phyloP scores from a whole-genome alignment of 1,139 yeast genomes.

The Taphrina communis region DNA sequence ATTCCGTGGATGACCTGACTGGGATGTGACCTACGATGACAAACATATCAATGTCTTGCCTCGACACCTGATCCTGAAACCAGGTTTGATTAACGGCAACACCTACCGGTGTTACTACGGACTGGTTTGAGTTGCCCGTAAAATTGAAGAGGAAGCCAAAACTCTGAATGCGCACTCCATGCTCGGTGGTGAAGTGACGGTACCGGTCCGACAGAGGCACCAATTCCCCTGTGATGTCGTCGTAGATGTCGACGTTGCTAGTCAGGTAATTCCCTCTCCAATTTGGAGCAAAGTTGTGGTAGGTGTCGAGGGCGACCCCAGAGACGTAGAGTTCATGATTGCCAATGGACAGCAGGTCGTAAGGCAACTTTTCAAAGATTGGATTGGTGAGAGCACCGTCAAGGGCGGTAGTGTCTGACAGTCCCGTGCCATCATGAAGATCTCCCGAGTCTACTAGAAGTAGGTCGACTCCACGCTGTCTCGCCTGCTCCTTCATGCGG shows the following conservation, averaged over 20 bases:
- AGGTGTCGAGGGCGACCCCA: slow-evolving; percentile 71
- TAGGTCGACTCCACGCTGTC: slow-evolving; percentile 62
- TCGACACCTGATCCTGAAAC: slow-evolving; percentile 63
- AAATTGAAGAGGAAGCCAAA: slow-evolving; percentile 85
- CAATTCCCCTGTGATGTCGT: slow-evolving; percentile 56
- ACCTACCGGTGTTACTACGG: slow-evolving; percentile 68
- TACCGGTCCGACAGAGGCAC: slow-evolving; percentile 72
- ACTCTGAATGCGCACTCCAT: slow-evolving; percentile 63
- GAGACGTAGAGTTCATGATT: slow-evolving; percentile 88
- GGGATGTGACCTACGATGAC: slow-evolving; percentile 84
- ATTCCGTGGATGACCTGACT: slow-evolving; percentile 66
- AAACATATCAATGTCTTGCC: slow-evolving; percentile 60
- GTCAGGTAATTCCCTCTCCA: slow-evolving; percentile 73
- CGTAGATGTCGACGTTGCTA: slow-evolving; percentile 75
- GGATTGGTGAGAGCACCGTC: slow-evolving; percentile 42
- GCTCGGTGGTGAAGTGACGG: slow-evolving; percentile 67
- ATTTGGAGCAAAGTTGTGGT: slow-evolving; percentile 61
- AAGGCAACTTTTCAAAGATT: slow-evolving; percentile 58
- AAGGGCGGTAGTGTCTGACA: slow-evolving; percentile 42
- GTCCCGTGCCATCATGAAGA: slow-evolving; percentile 91
- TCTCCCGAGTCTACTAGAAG: slow-evolving; percentile 88
- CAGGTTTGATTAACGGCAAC: slow-evolving; percentile 65
- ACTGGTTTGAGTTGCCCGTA: slow-evolving; percentile 62
- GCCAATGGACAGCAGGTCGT: slow-evolving; percentile 83
- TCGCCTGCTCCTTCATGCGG: slow-evolving; percentile 59